Percentiles rank a stretch among this genome's conserved stretches.
Conservation (phyloP, 495 filamentous ascomycete genomes). For the Penicillium malachiteum region DNA sequence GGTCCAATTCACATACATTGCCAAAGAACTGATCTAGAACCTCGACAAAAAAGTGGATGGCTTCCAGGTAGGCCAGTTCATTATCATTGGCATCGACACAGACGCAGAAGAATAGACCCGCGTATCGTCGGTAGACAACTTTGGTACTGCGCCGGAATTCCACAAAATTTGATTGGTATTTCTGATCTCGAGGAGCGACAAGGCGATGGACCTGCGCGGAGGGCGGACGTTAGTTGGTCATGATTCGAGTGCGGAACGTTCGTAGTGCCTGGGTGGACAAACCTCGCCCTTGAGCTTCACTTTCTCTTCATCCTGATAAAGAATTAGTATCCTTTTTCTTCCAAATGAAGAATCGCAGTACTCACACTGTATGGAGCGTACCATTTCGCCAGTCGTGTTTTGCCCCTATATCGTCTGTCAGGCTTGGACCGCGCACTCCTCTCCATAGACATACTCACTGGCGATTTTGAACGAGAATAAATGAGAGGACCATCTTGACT, state of each 20-base stretch:
- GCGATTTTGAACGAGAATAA: slow-evolving; percentile 95
- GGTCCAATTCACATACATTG: slow-evolving; percentile 97
- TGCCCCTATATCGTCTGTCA: slow-evolving; percentile 65
- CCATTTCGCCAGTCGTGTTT: slow-evolving; percentile 98
- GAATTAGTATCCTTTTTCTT: slow-evolving; percentile 3
- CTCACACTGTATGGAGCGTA: slow-evolving; percentile 89
- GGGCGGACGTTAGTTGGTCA: slow-evolving; percentile 1
- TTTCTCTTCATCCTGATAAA: slow-evolving; percentile 79
- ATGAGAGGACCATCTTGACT: slow-evolving; percentile 75
- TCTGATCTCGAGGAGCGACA: slow-evolving; percentile 95
- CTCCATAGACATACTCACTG: slow-evolving; percentile 58
- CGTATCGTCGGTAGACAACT: slow-evolving; percentile 95
- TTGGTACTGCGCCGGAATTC: slow-evolving; percentile 80
- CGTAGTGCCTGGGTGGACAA: slow-evolving; percentile 9
- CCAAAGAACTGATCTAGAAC: slow-evolving; percentile 98
- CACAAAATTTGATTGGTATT: slow-evolving; percentile 99
- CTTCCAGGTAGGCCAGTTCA: slow-evolving; percentile 94
- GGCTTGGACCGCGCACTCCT: slow-evolving; percentile 1
- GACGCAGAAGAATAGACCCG: slow-evolving; percentile 96
- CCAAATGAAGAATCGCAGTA: slow-evolving; percentile 4
- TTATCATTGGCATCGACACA: slow-evolving; percentile 99
- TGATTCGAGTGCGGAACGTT: slow-evolving; percentile 5
- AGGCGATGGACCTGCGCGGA: slow-evolving; percentile 80
- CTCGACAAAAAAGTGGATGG: slow-evolving; percentile 99
- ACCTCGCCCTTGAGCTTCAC: slow-evolving; percentile 91